Evolutionary conservation across 331 rosid genomes (phyloP).

Genomic region (Cydonia oblonga): DNA sequence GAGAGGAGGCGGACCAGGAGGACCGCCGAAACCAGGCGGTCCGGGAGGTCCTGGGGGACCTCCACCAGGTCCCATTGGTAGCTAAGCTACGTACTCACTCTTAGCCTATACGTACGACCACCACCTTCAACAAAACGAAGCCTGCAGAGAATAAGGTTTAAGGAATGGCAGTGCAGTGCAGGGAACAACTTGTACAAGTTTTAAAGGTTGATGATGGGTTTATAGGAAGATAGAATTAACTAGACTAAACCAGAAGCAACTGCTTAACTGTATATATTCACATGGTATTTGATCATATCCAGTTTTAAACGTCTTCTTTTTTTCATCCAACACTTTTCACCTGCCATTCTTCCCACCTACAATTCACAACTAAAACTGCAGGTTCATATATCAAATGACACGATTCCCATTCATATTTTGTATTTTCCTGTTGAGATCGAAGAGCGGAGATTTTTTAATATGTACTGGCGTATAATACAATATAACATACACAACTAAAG

Average conservation of each 20-base stretch:
- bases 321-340: background rate
- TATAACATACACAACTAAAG: background rate
- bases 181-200: background rate
- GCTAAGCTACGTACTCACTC: background rate
- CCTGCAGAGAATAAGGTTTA: background rate
- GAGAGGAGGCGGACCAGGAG: conserved; percentile 17
- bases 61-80: conserved; percentile 35
- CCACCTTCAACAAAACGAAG: background rate
- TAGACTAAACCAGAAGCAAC: conserved; percentile 14
- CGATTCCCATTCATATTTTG: background rate
- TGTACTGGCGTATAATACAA: too few species aligned
- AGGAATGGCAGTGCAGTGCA: background rate
- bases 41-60: conserved; percentile 15
- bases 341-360: background rate
- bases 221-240: background rate
- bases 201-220: background rate
- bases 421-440: background rate
- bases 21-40: conserved; percentile 18
- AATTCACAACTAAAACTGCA: background rate
- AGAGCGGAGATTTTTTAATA: too few species aligned
- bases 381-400: background rate
- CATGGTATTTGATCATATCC: background rate
- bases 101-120: too few species aligned
- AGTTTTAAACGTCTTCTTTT: background rate
- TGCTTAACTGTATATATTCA: background rate